Percentiles rank a stretch among this genome's conserved stretches.
Evolutionary conservation across 805 yeast species (phyloP).

Genomic region (Wickerhamiella sergipiensis): DNA sequence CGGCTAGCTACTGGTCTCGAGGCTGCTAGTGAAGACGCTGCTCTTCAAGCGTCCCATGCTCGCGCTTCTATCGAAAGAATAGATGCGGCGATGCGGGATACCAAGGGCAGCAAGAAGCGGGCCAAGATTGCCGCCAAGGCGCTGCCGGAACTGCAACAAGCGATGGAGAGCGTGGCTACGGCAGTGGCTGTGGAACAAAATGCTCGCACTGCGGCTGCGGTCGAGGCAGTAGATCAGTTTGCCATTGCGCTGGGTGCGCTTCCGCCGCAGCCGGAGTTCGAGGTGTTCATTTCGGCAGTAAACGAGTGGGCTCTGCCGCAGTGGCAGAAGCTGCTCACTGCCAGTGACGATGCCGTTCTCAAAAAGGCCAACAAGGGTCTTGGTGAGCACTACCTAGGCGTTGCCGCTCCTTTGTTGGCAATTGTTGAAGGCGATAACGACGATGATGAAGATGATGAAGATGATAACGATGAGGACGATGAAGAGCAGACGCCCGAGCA

Average conservation of each 20-base stretch:
- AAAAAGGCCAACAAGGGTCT: constrained; percentile 21
- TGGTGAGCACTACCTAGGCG: constrained; percentile 22
- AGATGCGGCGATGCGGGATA: background rate
- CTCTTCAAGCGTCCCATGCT: constrained; percentile 13
- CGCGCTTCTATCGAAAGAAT: background rate
- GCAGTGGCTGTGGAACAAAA: constrained; percentile 5
- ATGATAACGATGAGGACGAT: constrained; percentile 6
- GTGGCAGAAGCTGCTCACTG: background rate
- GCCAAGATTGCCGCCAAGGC: background rate
- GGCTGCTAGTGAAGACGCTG: constrained; percentile 4
- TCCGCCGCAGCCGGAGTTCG: background rate
- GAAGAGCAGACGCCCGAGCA: constrained; percentile 12
- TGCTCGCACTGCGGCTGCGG: background rate
- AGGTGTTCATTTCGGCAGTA: background rate
- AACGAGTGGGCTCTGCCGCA: background rate
- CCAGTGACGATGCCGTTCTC: background rate
- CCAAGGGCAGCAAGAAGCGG: background rate
- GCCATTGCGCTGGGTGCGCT: background rate
- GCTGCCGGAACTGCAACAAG: background rate
- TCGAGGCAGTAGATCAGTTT: background rate
- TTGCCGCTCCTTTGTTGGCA: constrained; percentile 20
- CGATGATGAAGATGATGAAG: constrained; percentile 14
- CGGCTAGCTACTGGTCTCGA: constrained; percentile 48
- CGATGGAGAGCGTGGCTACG: background rate
- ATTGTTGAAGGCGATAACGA: constrained; percentile 20